Percentiles rank a stretch among this genome's conserved stretches.
Conservation (phyloP, 176 grass and related monocot genomes). For the Carex littledalei region DNA sequence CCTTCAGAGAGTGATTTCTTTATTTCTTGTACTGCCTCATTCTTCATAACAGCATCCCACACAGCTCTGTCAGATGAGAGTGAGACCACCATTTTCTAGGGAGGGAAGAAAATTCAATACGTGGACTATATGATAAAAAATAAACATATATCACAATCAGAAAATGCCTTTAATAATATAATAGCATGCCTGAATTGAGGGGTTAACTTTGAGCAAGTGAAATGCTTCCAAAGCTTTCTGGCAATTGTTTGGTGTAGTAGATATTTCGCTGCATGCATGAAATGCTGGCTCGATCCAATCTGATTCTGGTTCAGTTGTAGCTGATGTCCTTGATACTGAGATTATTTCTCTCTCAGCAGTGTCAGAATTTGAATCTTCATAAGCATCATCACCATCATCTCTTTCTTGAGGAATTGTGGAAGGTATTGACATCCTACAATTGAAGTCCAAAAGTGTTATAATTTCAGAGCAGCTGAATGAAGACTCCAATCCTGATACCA, state of each 20-base stretch:
- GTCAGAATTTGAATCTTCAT: conserved; percentile 9
- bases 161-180: not conserved
- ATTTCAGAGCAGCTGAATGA: not conserved
- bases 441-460: not conserved
- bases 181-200: conserved; percentile 66
- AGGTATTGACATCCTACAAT: conserved; percentile 24
- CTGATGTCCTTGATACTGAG: conserved; percentile 19
- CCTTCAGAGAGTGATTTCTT: conserved; percentile 61
- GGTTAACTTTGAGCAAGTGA: conserved; percentile 35
- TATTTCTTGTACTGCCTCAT: conserved; percentile 72
- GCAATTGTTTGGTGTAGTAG: conserved; percentile 40
- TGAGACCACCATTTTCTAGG: conserved; percentile 89
- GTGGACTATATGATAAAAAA: not conserved
- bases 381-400: conserved; percentile 10
- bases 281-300: conserved; percentile 55
- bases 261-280: conserved; percentile 38
- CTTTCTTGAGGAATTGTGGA: not conserved
- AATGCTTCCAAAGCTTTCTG: conserved; percentile 61
- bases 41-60: conserved; percentile 83
- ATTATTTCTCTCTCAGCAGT: conserved; percentile 12
- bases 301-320: conserved; percentile 28
- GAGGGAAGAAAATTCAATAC: conserved; percentile 1
- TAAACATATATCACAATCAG: not conserved
- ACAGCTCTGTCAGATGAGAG: conserved; percentile 73
- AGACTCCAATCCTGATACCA: not conserved